Evolutionary conservation across 352 stramenopile species (phyloP).

Genomic region (Globisporangium spinosum): DNA sequence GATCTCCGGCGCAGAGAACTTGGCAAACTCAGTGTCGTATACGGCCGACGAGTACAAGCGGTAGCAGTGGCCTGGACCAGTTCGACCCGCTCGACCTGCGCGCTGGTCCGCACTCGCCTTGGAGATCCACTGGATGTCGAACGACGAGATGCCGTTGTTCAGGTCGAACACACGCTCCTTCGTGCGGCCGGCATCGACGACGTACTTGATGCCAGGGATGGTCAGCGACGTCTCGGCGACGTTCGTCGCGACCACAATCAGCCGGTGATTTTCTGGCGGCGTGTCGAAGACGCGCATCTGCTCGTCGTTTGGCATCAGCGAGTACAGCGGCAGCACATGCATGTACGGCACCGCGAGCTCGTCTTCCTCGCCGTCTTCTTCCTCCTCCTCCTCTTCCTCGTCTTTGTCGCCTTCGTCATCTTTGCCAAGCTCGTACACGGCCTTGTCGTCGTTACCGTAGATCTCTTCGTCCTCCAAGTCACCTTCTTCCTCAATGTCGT

Average conservation of each 20-base stretch:
- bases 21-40: slow-evolving; percentile 93
- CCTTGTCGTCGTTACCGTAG: slow-evolving; percentile 49
- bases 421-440: slow-evolving; percentile 47
- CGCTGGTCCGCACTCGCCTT: slow-evolving; percentile 86
- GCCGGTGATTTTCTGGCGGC: slow-evolving; percentile 82
- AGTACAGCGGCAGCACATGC: slow-evolving; percentile 96
- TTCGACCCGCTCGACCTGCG: slow-evolving; percentile 94
- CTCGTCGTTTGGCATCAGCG: slow-evolving; percentile 94
- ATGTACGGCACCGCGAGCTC: slow-evolving; percentile 69
- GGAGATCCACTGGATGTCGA: slow-evolving; percentile 91
- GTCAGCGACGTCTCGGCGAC: slow-evolving; percentile 97
- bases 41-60: slow-evolving; percentile 96
- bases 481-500: slow-evolving; percentile 80
- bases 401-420: slow-evolving; percentile 31
- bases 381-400: slow-evolving; percentile 79
- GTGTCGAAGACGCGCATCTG: slow-evolving; percentile 90
- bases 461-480: slow-evolving; percentile 65
- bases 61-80: slow-evolving; percentile 97
- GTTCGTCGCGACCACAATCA: slow-evolving; percentile 98
- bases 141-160: slow-evolving; percentile 88
- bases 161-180: slow-evolving; percentile 96
- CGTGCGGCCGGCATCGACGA: slow-evolving; percentile 95
- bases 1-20: slow-evolving; percentile 90
- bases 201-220: slow-evolving; percentile 94
- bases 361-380: slow-evolving; percentile 79